phyloP scores from a whole-genome alignment of 495 filamentous ascomycete species.

The Xylaria cubensis region DNA sequence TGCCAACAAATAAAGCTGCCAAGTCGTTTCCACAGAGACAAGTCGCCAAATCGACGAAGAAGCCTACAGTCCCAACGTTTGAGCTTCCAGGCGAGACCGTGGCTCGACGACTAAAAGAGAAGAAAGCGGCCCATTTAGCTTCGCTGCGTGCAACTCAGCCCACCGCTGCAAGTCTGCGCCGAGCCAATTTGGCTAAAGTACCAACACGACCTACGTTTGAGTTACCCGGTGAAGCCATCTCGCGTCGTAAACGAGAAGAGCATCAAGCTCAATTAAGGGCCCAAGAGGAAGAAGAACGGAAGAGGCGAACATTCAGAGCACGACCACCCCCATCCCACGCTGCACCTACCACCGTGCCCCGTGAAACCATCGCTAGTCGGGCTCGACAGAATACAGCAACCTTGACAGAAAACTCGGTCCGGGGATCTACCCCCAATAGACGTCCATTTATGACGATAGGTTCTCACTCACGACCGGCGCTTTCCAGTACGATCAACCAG shows the following conservation, averaged over 20 bases:
- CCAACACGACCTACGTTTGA: slow-evolving; percentile 70
- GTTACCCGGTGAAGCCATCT: slow-evolving; percentile 75
- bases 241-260: slow-evolving; percentile 70
- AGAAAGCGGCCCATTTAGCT: slow-evolving; percentile 55
- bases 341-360: slow-evolving; percentile 45
- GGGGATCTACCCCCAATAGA: slow-evolving; percentile 30
- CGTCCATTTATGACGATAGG: slow-evolving; percentile 16
- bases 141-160: slow-evolving; percentile 48
- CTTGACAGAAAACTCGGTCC: slow-evolving; percentile 36
- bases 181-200: slow-evolving; percentile 63
- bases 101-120: slow-evolving; percentile 64
- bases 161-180: slow-evolving; percentile 40
- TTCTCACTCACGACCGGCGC: slow-evolving; percentile 29
- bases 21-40: slow-evolving; percentile 56
- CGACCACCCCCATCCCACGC: slow-evolving; percentile 60
- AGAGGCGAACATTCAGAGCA: slow-evolving; percentile 69
- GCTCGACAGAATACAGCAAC: slow-evolving; percentile 58
- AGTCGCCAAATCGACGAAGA: slow-evolving; percentile 63
- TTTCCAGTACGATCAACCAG: slow-evolving; percentile 36
- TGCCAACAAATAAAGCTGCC: slow-evolving; percentile 41
- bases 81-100: slow-evolving; percentile 75
- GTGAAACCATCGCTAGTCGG: slow-evolving; percentile 64
- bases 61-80: slow-evolving; percentile 69
- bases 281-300: slow-evolving; percentile 65
- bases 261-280: slow-evolving; percentile 67